Conservation (phyloP, 495 filamentous ascomycete genomes). For the Penicillium maclennaniae region DNA sequence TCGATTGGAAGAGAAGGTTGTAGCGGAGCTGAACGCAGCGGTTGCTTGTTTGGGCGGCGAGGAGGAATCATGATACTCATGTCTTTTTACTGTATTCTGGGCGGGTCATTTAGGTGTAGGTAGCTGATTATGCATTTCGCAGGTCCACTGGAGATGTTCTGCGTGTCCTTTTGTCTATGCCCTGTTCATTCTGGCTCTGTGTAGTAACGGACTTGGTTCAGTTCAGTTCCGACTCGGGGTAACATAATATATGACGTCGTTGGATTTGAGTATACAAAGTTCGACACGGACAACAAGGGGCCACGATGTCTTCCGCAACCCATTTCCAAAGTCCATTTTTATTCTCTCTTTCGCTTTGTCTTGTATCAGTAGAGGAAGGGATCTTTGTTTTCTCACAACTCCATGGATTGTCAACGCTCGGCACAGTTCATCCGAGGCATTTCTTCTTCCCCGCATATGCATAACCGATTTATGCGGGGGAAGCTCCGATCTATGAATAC, state of each 20-base stretch:
- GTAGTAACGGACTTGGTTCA: background rate
- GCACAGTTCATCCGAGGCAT: background rate
- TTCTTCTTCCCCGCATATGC: conserved; percentile 17
- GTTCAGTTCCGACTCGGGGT: background rate
- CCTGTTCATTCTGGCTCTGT: background rate
- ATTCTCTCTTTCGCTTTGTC: too few species aligned
- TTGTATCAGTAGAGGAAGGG: too few species aligned
- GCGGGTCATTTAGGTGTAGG: conserved; percentile 10
- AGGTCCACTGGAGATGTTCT: conserved; percentile 6
- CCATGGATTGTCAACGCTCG: background rate
- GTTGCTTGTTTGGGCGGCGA: conserved; percentile 37
- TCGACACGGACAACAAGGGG: too few species aligned
- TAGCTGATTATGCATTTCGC: conserved; percentile 12
- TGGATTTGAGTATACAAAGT: too few species aligned
- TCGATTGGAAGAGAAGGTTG: conserved; percentile 68
- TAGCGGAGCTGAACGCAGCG: conserved; percentile 55
- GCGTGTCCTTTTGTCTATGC: background rate
- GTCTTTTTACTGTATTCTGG: conserved; percentile 14
- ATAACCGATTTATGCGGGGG: conserved; percentile 33
- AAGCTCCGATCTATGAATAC: conserved; percentile 3
- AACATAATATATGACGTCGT: background rate
- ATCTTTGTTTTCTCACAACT: background rate
- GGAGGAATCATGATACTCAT: conserved; percentile 36
- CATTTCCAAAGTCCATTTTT: too few species aligned
- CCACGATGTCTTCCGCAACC: too few species aligned